Evolutionary conservation across 495 filamentous ascomycete species (phyloP).

Genomic region (Aspergillus panamensis): DNA sequence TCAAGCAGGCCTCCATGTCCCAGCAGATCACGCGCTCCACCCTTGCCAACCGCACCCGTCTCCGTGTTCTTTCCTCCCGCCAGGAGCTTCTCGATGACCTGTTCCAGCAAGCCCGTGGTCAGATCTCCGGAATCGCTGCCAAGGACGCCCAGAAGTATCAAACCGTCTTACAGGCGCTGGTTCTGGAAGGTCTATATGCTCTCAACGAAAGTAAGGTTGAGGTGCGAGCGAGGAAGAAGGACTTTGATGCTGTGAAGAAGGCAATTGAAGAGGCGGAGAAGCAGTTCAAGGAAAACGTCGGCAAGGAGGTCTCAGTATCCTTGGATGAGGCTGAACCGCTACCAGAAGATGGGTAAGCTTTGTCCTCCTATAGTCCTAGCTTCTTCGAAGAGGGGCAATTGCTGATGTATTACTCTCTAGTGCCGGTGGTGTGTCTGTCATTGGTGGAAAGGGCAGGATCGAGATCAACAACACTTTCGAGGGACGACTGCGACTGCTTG

Average conservation of each 20-base stretch:
- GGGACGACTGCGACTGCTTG: slow-evolving; percentile 78
- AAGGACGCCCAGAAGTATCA: slow-evolving; percentile 72
- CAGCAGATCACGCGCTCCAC: slow-evolving; percentile 97
- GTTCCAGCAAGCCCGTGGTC: slow-evolving; percentile 71
- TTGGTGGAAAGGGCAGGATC: slow-evolving; percentile 87
- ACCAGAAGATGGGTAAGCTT: slow-evolving; percentile 79
- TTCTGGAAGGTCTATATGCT: slow-evolving; percentile 88
- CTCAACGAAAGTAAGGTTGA: slow-evolving; percentile 73
- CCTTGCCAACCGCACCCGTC: slow-evolving; percentile 87
- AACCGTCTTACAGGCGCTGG: slow-evolving; percentile 66
- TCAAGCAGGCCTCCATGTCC: slow-evolving; percentile 92
- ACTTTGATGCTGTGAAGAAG: slow-evolving; percentile 67
- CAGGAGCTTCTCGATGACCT: slow-evolving; percentile 92
- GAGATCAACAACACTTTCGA: slow-evolving; percentile 98
- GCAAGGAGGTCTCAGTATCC: slow-evolving; percentile 58
- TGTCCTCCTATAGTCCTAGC: background rate
- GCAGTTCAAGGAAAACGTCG: slow-evolving; percentile 75
- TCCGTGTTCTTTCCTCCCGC: slow-evolving; percentile 77
- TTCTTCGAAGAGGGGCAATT: background rate
- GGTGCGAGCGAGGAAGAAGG: slow-evolving; percentile 73
- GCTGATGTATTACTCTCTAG: slow-evolving; percentile 42
- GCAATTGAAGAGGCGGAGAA: slow-evolving; percentile 69
- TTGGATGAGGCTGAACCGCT: slow-evolving; percentile 78
- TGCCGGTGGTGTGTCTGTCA: slow-evolving; percentile 74
- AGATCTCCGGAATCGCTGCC: slow-evolving; percentile 57